phyloP scores from a whole-genome alignment of 345 rosid species.

The Angophora floribunda region DNA sequence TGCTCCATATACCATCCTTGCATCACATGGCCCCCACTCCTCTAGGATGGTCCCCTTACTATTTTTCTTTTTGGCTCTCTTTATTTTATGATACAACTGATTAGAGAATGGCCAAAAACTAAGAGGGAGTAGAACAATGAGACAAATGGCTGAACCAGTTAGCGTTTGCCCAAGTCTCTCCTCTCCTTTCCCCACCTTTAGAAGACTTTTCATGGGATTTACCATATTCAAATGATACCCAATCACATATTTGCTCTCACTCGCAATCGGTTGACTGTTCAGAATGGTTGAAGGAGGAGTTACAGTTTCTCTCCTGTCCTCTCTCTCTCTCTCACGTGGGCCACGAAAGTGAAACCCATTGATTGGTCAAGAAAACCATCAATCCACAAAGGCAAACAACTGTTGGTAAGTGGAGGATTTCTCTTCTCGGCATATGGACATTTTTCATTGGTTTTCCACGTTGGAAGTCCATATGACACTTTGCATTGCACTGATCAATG shows the following conservation, averaged over 20 bases:
- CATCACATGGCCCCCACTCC: neutral
- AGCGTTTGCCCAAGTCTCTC: neutral
- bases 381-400: neutral
- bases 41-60: neutral
- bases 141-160: neutral
- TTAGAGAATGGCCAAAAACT: neutral
- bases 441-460: neutral
- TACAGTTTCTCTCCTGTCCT: neutral
- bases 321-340: neutral
- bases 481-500: neutral
- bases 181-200: neutral
- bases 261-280: neutral
- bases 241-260: neutral
- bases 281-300: neutral
- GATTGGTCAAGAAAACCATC: neutral
- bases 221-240: neutral
- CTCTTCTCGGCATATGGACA: neutral
- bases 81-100: neutral
- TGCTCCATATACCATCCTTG: neutral
- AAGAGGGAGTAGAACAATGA: neutral
- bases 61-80: neutral
- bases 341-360: neutral
- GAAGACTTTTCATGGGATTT: neutral
- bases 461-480: neutral
- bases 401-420: neutral